Percentiles rank a stretch among this genome's conserved stretches.
phyloP scores from a whole-genome alignment of 148 eudicot genomes.

The Rhododendron williamsianum region DNA sequence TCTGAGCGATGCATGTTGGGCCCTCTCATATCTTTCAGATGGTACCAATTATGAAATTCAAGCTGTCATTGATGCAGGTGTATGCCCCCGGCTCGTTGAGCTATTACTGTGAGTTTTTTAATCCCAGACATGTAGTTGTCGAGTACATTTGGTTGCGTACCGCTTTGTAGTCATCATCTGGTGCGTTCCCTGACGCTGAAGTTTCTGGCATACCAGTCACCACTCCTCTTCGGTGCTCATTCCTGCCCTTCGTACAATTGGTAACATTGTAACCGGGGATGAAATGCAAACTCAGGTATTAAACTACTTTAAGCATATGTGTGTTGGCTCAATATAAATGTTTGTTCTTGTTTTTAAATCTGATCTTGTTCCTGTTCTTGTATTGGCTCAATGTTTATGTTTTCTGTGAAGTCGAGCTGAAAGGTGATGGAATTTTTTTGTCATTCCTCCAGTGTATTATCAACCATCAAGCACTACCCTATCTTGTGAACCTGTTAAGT shows the following conservation, averaged over 20 bases:
- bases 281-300: constrained; percentile 44
- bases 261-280: constrained; percentile 46
- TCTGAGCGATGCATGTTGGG: constrained; percentile 48
- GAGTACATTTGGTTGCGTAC: not conserved
- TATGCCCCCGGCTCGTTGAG: constrained; percentile 38
- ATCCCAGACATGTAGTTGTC: not conserved
- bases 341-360: not conserved
- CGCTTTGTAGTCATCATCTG: not conserved
- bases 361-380: no score
- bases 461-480: constrained; percentile 29
- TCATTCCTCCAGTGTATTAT: constrained; percentile 26
- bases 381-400: not conserved
- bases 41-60: constrained; percentile 45
- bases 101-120: constrained; percentile 30
- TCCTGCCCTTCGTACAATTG: constrained; percentile 52
- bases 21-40: constrained; percentile 48
- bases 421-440: not conserved
- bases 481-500: constrained; percentile 30
- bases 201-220: constrained; percentile 22
- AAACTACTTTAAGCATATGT: not conserved
- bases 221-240: constrained; percentile 42
- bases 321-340: not conserved
- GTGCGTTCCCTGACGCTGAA: not conserved
- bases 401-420: not conserved
- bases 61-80: constrained; percentile 41